These are phyloP conservation scores for Herpetomonas samuelpessoai DNA, from an alignment of 208 protist genomes.

Conservation along the genomic window DNA sequence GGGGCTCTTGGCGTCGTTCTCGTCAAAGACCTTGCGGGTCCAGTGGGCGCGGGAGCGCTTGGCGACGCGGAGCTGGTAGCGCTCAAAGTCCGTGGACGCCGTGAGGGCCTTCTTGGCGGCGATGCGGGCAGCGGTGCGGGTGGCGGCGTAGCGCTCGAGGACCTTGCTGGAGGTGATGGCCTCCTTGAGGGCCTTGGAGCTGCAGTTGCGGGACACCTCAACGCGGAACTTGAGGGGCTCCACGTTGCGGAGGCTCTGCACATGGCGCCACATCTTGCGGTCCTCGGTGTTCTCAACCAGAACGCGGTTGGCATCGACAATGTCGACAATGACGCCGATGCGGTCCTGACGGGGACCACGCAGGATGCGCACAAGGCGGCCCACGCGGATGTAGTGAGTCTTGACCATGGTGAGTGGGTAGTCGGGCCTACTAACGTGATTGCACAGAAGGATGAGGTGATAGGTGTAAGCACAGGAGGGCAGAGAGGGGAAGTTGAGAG, in stretches of 20 bases:
- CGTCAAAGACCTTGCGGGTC: constrained; percentile 90
- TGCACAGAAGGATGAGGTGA: too few relatives aligned
- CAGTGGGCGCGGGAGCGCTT: constrained; percentile 89
- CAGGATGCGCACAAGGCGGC: constrained; percentile 61
- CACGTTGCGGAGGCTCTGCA: constrained; percentile 88
- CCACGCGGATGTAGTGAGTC: constrained; percentile 54
- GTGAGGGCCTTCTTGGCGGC: constrained; percentile 83
- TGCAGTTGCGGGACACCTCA: constrained; percentile 63
- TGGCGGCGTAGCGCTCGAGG: constrained; percentile 86
- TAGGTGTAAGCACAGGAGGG: too few relatives aligned
- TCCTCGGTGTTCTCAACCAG: constrained; percentile 90
- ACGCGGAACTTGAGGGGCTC: constrained; percentile 80
- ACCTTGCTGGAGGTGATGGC: constrained; percentile 61
- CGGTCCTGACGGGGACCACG: constrained; percentile 60
- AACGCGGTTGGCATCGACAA: constrained; percentile 88
- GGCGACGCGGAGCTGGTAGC: constrained; percentile 90
- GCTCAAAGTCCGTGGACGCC: constrained; percentile 87
- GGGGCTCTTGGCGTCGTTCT: constrained; percentile 83
- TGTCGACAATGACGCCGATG: constrained; percentile 80
- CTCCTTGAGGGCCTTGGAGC: constrained; percentile 73
- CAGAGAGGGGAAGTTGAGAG: too few relatives aligned
- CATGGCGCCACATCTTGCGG: constrained; percentile 89
- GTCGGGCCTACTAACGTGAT: constrained; percentile 4
- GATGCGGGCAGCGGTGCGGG: constrained; percentile 72
- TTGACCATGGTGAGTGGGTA: constrained; percentile 41